Conservation (phyloP, 2,329 filamentous ascomycete genomes). For the Cordyceps pruinosa region DNA sequence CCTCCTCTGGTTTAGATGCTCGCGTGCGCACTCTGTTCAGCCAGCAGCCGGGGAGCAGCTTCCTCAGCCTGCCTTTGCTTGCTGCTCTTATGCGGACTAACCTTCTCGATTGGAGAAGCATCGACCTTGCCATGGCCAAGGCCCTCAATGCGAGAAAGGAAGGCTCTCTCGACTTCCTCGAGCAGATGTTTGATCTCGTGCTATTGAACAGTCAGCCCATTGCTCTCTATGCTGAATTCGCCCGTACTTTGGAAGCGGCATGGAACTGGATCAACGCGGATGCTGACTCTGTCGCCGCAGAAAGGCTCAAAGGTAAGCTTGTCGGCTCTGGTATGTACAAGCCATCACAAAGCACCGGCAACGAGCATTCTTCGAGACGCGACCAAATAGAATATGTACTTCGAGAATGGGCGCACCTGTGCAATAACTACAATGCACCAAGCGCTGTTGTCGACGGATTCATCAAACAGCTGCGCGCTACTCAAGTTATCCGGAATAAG, state of each 20-base stretch:
- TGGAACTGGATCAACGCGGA: slow-evolving; percentile 77
- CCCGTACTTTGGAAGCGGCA: slow-evolving; percentile 71
- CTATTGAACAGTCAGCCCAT: slow-evolving; percentile 71
- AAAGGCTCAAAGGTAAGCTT: slow-evolving; percentile 63
- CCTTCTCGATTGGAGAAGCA: slow-evolving; percentile 54
- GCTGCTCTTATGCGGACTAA: slow-evolving; percentile 52
- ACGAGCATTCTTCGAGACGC: slow-evolving; percentile 47
- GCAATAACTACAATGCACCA: slow-evolving; percentile 67
- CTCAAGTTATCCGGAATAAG: slow-evolving; percentile 62
- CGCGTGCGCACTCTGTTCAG: slow-evolving; percentile 51
- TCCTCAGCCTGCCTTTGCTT: slow-evolving; percentile 52
- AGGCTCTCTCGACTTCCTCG: slow-evolving; percentile 71
- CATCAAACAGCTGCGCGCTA: slow-evolving; percentile 73
- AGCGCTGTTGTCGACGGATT: slow-evolving; percentile 69
- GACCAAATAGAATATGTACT: slow-evolving; percentile 94
- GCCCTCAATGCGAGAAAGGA: slow-evolving; percentile 65
- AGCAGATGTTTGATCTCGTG: slow-evolving; percentile 69
- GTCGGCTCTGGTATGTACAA: slow-evolving; percentile 34
- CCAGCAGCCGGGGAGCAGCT: slow-evolving; percentile 47
- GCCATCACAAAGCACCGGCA: slow-evolving; percentile 41
- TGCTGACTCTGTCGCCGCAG: slow-evolving; percentile 54
- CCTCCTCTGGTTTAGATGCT: slow-evolving; percentile 45
- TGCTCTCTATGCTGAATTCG: slow-evolving; percentile 78
- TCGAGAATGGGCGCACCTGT: slow-evolving; percentile 86
- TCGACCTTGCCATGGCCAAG: slow-evolving; percentile 67